These are phyloP conservation scores for Haberlea rhodopensis DNA, from an alignment of 257 asterid species.

Conservation along the genomic window DNA sequence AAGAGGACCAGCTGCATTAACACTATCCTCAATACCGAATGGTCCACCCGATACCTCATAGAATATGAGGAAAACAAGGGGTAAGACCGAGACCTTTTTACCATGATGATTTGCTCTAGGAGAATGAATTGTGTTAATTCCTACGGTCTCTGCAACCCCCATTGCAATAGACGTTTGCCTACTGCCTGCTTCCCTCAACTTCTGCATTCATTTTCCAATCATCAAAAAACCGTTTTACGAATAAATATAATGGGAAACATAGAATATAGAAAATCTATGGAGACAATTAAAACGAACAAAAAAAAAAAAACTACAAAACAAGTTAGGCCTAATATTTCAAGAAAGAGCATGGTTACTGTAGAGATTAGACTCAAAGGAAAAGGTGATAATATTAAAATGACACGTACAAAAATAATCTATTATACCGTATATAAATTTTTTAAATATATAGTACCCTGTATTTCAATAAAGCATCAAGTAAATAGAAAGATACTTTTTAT, in stretches of 20 bases:
- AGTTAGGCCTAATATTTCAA: background rate
- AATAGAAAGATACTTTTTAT: too few relatives aligned
- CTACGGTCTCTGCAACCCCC: slow-evolving; percentile 41
- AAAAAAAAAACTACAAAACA: background rate
- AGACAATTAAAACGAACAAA: background rate
- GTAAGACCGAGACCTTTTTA: slow-evolving; percentile 44
- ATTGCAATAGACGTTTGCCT: slow-evolving; percentile 31
- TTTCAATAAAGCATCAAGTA: too few relatives aligned
- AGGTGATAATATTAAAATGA: background rate
- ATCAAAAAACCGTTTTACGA: background rate
- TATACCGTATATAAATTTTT: too few relatives aligned
- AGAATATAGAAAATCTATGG: background rate
- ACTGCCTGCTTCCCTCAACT: slow-evolving; percentile 28
- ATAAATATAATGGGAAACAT: background rate
- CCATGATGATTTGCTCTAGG: slow-evolving; percentile 32
- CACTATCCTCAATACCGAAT: slow-evolving; percentile 67
- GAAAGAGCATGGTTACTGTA: background rate
- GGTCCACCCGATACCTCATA: slow-evolving; percentile 79
- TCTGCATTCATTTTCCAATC: slow-evolving; percentile 39
- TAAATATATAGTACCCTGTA: too few relatives aligned
- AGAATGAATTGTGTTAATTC: slow-evolving; percentile 30
- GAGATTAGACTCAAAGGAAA: background rate
- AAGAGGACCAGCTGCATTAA: slow-evolving; percentile 65
- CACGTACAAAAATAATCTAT: too few relatives aligned
- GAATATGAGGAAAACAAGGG: slow-evolving; percentile 60